Evolutionary conservation across 2,329 filamentous ascomycete genomes (phyloP).

Genomic region (Verticillium klebahnii): DNA sequence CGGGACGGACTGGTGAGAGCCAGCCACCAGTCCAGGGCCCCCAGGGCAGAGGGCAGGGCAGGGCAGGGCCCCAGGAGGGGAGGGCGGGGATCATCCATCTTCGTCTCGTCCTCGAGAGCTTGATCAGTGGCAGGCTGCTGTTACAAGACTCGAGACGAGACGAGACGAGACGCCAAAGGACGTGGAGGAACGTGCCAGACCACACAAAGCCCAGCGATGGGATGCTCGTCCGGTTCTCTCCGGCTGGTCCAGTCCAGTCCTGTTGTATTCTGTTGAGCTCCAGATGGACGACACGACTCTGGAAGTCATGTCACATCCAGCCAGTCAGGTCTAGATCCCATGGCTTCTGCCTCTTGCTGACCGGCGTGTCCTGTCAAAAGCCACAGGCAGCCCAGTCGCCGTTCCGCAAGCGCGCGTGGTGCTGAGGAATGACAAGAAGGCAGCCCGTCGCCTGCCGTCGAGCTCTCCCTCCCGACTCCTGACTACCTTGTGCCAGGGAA

Average conservation of each 20-base stretch:
- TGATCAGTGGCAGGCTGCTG: neutral
- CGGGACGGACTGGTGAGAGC: neutral
- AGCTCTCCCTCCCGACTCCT: neutral
- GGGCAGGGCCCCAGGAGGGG: no score
- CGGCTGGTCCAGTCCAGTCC: no score
- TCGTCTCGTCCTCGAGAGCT: neutral
- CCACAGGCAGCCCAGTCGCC: neutral
- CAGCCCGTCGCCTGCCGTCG: neutral
- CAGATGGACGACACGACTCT: no score
- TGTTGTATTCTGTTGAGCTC: no score
- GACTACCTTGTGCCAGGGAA: neutral
- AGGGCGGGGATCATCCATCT: neutral
- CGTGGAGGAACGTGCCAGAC: neutral
- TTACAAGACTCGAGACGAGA: neutral
- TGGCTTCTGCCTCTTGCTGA: neutral
- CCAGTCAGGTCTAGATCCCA: neutral
- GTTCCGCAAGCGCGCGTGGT: neutral
- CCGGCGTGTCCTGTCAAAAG: neutral
- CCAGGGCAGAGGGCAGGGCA: no score
- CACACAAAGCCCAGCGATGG: neutral
- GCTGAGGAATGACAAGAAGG: neutral
- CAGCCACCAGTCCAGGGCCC: neutral
- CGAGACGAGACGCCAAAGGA: neutral
- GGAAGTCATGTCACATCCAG: no score
- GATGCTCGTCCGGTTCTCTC: no score